Percentiles rank a stretch among this genome's conserved stretches.
These are phyloP conservation scores for Ceraceosorus guamensis DNA, from an alignment of 1,284 basidiomycete genomes.

Conservation along the genomic window DNA sequence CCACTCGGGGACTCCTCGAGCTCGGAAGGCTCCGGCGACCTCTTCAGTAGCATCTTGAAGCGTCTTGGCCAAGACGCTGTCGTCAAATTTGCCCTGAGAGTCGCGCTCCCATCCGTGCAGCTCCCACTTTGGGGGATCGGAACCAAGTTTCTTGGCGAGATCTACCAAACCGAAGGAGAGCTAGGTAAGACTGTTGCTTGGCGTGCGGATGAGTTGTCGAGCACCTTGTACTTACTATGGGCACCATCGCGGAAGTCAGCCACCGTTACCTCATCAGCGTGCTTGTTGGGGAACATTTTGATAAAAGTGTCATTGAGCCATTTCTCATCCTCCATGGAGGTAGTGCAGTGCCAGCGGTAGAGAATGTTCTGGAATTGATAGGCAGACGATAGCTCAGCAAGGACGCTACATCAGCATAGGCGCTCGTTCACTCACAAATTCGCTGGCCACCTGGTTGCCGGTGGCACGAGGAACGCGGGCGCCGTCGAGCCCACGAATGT, in stretches of 20 bases:
- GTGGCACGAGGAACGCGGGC: slow-evolving; percentile 22
- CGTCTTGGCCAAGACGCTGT: slow-evolving; percentile 60
- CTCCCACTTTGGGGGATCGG: slow-evolving; percentile 58
- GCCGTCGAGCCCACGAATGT: slow-evolving; percentile 22
- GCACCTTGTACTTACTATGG: slow-evolving; percentile 6
- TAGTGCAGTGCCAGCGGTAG: slow-evolving; percentile 31
- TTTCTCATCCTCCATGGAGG: slow-evolving; percentile 27
- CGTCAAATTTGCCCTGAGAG: slow-evolving; percentile 60
- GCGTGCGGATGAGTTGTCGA: slow-evolving; percentile 27
- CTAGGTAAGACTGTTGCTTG: not conserved
- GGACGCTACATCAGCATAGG: no score
- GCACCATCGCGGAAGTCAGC: slow-evolving; percentile 59
- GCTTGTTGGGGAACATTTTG: slow-evolving; percentile 16
- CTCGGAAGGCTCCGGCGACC: slow-evolving; percentile 68
- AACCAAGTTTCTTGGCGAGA: not conserved
- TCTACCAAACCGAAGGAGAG: not conserved
- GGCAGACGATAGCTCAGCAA: no score
- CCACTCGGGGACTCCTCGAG: slow-evolving; percentile 64
- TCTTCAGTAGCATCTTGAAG: slow-evolving; percentile 51
- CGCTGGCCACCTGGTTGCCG: slow-evolving; percentile 30
- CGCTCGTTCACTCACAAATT: slow-evolving; percentile 9
- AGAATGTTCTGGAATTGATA: slow-evolving; percentile 2
- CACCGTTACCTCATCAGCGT: slow-evolving; percentile 53
- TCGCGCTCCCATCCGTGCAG: slow-evolving; percentile 58
- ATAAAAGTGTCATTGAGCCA: slow-evolving; percentile 30